Base-by-base conservation (phyloP, 164 flowering plant genomes). In the Piper betle region DNA sequence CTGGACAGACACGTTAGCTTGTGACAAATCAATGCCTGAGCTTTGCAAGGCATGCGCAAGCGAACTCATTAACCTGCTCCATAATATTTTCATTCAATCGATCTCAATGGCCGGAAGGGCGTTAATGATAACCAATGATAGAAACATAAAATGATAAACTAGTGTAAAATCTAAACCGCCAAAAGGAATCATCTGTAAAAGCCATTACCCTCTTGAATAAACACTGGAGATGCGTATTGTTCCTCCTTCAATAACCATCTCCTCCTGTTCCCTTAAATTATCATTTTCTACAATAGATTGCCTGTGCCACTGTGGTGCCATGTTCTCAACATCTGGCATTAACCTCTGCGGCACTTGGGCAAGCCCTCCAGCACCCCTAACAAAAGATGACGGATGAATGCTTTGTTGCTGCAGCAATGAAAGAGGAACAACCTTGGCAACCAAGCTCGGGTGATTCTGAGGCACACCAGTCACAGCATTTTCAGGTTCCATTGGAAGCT, bases 1-100 rank as follows among this genome's bases (percentile, higher is more conserved):
- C 70, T 93, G 91, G 64, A 93, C 95, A 6, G 97, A 86, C 63
- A 93, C 81, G 74, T 79, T 86, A 71, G 98, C 94, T 58, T 81
- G 84, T 15, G 94, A 83, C 68, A 93, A 68, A 77, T 93, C 96
- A 58, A 90, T 83, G 18, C 98, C 98, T 4, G 92, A 83, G 70
- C 72, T 86, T 61, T 85, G 86, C 33, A 93, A 79, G 56, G 97
- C 92, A 69, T 84, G 83, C 37, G 94, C 85, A 53, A 93, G 72
- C 62, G 86, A 77, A 69, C 77, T 79, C 69, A 90, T 69, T 75
- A 93, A 79, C 82, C 99, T 93, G 84, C 67, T 53, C 65, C 67
- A 60, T 25, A 25, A 25, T 25, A 25, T 25, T 25, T 33, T 25
- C 33, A 25, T 25, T 25, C 1, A 25, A 25, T 25, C 33, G 2